These are phyloP conservation scores for Pleomassaria siparia DNA, from an alignment of 2,329 filamentous ascomycete genomes.

Conservation along the genomic window DNA sequence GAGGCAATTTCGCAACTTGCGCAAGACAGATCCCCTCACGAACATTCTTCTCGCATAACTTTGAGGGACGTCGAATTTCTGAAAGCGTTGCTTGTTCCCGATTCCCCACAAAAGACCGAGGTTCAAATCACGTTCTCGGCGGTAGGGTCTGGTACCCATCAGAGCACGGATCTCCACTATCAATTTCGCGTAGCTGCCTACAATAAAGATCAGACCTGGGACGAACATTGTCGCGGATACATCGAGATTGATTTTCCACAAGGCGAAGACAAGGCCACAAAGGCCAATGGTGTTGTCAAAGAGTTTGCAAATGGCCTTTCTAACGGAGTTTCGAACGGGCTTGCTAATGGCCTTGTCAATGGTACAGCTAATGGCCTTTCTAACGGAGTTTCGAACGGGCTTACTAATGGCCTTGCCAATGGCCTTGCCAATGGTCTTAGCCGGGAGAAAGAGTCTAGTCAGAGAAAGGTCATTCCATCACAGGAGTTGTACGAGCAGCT, in stretches of 20 bases:
- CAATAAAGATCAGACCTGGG: conserved; percentile 5
- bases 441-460: background rate
- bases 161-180: conserved; percentile 5
- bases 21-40: background rate
- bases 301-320: too few relatives aligned
- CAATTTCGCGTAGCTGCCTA: conserved; percentile 7
- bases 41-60: conserved; percentile 5
- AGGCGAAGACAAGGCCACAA: background rate
- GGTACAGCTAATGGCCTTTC: too few relatives aligned
- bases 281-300: background rate
- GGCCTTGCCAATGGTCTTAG: background rate
- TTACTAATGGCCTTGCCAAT: too few relatives aligned
- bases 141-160: conserved; percentile 8
- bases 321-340: too few relatives aligned
- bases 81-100: conserved; percentile 16
- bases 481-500: conserved; percentile 11
- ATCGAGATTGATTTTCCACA: background rate
- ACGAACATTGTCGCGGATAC: conserved; percentile 3
- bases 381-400: too few relatives aligned
- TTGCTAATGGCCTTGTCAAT: too few relatives aligned
- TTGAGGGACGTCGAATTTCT: conserved; percentile 14
- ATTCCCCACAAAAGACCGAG: conserved; percentile 18
- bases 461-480: conserved; percentile 2
- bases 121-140: conserved; percentile 9
- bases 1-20: conserved; percentile 24